phyloP scores from a whole-genome alignment of 2,329 filamentous ascomycete genomes.

The Gremmenia infestans region DNA sequence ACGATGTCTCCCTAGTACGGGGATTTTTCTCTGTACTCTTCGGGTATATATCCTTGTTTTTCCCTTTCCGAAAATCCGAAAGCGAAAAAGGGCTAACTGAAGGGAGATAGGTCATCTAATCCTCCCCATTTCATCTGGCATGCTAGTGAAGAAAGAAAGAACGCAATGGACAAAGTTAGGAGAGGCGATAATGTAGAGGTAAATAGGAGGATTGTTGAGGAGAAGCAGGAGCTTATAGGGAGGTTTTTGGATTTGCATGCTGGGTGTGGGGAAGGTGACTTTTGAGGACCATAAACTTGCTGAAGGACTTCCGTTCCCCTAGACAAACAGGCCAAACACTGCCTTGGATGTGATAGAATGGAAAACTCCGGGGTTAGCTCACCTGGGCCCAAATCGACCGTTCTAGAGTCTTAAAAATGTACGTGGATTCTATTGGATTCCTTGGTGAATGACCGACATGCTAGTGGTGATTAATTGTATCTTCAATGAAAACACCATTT shows the following conservation, averaged over 20 bases:
- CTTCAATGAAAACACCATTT: background rate
- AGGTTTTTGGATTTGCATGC: constrained; percentile 12
- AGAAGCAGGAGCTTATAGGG: constrained; percentile 3
- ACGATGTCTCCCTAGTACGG: background rate
- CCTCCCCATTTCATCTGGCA: constrained; percentile 11
- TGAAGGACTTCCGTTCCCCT: background rate
- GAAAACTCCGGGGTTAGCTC: background rate
- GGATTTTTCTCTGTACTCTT: too few relatives aligned
- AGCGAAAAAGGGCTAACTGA: background rate
- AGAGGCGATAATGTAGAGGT: constrained; percentile 7
- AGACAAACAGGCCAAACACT: background rate
- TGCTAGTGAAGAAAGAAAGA: constrained; percentile 1
- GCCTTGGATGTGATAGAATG: background rate
- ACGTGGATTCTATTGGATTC: background rate
- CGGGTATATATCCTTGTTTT: too few relatives aligned
- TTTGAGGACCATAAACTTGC: background rate
- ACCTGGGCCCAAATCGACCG: background rate
- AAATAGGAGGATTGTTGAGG: constrained; percentile 5
- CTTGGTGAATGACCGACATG: background rate
- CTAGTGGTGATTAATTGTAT: background rate
- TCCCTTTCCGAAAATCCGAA: background rate
- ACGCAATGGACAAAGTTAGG: constrained; percentile 4
- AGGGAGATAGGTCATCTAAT: constrained; percentile 3
- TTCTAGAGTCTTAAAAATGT: background rate
- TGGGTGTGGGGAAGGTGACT: background rate